Conservation (phyloP, 768 basidiomycete species). For the Leucosporidium yakuticum region DNA sequence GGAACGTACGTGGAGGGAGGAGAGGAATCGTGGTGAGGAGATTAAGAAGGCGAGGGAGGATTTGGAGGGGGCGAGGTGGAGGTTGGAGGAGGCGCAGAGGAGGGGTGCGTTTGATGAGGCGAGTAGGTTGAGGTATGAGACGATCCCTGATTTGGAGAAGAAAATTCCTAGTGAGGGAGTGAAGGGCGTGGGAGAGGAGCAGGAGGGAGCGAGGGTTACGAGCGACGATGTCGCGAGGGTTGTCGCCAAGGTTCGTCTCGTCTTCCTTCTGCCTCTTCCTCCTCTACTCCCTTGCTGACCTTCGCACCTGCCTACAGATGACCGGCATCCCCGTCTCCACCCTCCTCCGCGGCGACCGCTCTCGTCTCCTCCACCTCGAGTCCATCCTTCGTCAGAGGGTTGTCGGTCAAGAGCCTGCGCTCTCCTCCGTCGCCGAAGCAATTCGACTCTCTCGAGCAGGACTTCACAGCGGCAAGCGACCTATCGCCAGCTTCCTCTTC, state of each 20-base stretch:
- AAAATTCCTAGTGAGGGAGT: conserved; percentile 51
- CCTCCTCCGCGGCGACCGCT: conserved; percentile 50
- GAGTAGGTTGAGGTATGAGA: conserved; percentile 52
- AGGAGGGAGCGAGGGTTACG: conserved; percentile 52
- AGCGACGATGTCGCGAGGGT: conserved; percentile 80
- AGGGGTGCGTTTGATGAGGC: conserved; percentile 44
- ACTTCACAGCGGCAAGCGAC: conserved; percentile 75
- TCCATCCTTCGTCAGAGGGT: conserved; percentile 65
- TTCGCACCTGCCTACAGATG: conserved; percentile 63
- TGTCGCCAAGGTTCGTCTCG: conserved; percentile 51
- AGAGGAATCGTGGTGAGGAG: conserved; percentile 49
- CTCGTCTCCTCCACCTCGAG: conserved; percentile 83
- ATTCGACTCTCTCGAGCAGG: conserved; percentile 90
- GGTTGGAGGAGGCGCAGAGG: conserved; percentile 85
- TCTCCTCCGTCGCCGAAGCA: conserved; percentile 76
- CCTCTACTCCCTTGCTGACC: conserved; percentile 53
- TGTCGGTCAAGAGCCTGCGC: conserved; percentile 87
- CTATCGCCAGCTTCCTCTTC: conserved; percentile 68
- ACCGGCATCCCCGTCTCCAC: conserved; percentile 77
- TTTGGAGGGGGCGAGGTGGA: conserved; percentile 81
- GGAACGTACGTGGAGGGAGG: conserved; percentile 73
- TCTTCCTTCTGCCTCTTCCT: conserved; percentile 29
- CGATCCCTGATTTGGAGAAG: conserved; percentile 75
- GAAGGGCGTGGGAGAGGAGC: conserved; percentile 62
- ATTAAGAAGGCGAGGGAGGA: conserved; percentile 66